These are phyloP conservation scores for Penicillium cinerascens DNA, from an alignment of 495 filamentous ascomycete species.

Conservation along the genomic window DNA sequence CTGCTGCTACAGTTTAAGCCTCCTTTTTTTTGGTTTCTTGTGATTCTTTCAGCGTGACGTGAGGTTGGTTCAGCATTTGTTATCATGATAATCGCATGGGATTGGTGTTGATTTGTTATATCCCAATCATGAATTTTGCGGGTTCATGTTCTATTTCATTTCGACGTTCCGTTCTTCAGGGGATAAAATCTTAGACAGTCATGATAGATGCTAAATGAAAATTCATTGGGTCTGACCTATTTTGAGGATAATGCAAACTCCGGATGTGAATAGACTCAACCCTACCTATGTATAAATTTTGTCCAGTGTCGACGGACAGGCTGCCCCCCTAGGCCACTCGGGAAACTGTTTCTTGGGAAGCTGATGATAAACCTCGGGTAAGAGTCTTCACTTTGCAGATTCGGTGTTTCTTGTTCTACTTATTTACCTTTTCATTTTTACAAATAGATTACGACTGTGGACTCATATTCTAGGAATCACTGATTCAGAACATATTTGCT, in stretches of 20 bases:
- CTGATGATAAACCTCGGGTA: too few species aligned
- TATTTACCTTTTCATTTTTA: too few species aligned
- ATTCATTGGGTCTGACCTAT: too few species aligned
- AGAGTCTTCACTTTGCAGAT: too few species aligned
- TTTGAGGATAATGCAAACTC: too few species aligned
- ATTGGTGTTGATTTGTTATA: conserved; percentile 5
- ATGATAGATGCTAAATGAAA: not conserved
- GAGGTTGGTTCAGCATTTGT: not conserved
- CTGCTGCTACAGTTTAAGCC: conserved; percentile 1
- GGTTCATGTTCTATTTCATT: not conserved
- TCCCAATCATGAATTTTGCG: conserved; percentile 2
- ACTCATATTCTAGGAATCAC: too few species aligned
- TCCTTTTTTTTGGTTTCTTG: not conserved
- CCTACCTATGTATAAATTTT: too few species aligned
- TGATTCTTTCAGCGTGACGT: not conserved
- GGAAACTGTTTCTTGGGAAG: too few species aligned
- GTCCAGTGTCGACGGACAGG: too few species aligned
- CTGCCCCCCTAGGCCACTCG: too few species aligned
- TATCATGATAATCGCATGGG: conserved; percentile 2
- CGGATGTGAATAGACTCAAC: too few species aligned
- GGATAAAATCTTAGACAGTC: not conserved
- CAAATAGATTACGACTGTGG: not conserved
- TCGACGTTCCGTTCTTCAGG: not conserved
- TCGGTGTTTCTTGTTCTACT: too few species aligned
- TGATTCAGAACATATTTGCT: not conserved